A percentile compares a stretch with the other conserved stretches of the same genome.
Evolutionary conservation across 1,284 basidiomycete genomes (phyloP).

Genomic region (Thelephora terrestris): DNA sequence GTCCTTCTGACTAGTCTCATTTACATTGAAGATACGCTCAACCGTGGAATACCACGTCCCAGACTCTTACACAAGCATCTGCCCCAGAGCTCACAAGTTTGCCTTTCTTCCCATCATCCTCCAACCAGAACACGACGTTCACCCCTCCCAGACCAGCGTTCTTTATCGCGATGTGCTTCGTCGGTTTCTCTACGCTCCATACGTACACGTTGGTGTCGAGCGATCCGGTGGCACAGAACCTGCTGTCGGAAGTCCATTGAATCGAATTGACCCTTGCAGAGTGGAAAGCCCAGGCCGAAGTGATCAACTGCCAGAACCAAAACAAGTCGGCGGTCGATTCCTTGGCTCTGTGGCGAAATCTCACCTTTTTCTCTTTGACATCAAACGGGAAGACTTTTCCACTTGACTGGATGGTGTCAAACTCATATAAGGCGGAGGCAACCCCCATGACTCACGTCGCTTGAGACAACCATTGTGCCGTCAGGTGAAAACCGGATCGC

Average conservation of each 20-base stretch:
- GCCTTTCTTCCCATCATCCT: constrained; percentile 28
- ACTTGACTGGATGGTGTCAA: constrained; percentile 37
- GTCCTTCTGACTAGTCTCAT: neutral
- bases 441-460: constrained; percentile 49
- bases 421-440: neutral
- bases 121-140: constrained; percentile 75
- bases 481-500: constrained; percentile 78
- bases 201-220: constrained; percentile 90
- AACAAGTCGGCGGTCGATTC: neutral
- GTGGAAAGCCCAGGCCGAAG: constrained; percentile 84
- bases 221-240: constrained; percentile 77
- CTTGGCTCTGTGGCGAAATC: constrained; percentile 3
- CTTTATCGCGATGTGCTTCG: constrained; percentile 76
- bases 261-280: constrained; percentile 74
- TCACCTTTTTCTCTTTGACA: constrained; percentile 51
- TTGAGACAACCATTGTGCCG: constrained; percentile 65
- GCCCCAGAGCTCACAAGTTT: constrained; percentile 70
- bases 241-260: constrained; percentile 66
- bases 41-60: constrained; percentile 53
- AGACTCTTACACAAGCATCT: constrained; percentile 74
- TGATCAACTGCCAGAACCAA: constrained; percentile 36
- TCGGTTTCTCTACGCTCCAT: constrained; percentile 73
- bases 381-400: constrained; percentile 80
- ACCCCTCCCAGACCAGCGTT: constrained; percentile 81
- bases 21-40: constrained; percentile 10